phyloP scores from a whole-genome alignment of 1,139 yeast genomes.

The Pichia sp. region DNA sequence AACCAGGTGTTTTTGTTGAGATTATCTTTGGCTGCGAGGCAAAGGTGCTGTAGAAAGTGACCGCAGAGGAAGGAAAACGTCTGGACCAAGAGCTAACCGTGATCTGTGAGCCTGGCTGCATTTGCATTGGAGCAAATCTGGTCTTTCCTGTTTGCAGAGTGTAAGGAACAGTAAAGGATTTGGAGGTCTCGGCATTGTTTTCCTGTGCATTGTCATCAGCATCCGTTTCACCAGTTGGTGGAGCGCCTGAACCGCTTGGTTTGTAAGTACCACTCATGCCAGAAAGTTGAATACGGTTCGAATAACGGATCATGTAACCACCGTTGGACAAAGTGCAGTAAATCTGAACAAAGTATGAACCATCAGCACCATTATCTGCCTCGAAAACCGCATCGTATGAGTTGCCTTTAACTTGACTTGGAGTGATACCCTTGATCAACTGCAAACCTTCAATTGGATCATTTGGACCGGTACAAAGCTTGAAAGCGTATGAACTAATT shows the following conservation, averaged over 20 bases:
- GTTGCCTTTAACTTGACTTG: constrained; percentile 25
- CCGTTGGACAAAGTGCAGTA: constrained; percentile 45
- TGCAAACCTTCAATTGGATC: constrained; percentile 19
- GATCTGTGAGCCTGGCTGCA: constrained; percentile 69
- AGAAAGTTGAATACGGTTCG: constrained; percentile 57
- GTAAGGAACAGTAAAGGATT: constrained; percentile 54
- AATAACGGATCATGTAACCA: constrained; percentile 63
- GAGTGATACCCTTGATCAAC: not conserved
- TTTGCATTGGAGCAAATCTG: constrained; percentile 87
- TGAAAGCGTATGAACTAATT: constrained; percentile 46
- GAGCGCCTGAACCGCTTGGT: constrained; percentile 37
- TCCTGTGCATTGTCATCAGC: constrained; percentile 27
- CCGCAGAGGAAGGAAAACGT: constrained; percentile 62
- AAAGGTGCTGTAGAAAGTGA: constrained; percentile 49
- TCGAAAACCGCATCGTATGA: constrained; percentile 42
- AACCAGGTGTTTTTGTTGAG: constrained; percentile 76
- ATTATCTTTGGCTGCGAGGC: constrained; percentile 41
- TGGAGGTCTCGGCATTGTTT: constrained; percentile 23
- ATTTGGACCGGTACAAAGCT: constrained; percentile 67
- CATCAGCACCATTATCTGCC: constrained; percentile 48
- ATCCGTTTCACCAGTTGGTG: constrained; percentile 42
- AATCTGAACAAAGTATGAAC: constrained; percentile 68
- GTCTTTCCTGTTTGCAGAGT: constrained; percentile 69
- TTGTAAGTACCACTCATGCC: constrained; percentile 64
- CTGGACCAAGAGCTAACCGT: constrained; percentile 64